Conservation (phyloP, 108 stramenopile genomes). For the Conticribra weissflogii region DNA sequence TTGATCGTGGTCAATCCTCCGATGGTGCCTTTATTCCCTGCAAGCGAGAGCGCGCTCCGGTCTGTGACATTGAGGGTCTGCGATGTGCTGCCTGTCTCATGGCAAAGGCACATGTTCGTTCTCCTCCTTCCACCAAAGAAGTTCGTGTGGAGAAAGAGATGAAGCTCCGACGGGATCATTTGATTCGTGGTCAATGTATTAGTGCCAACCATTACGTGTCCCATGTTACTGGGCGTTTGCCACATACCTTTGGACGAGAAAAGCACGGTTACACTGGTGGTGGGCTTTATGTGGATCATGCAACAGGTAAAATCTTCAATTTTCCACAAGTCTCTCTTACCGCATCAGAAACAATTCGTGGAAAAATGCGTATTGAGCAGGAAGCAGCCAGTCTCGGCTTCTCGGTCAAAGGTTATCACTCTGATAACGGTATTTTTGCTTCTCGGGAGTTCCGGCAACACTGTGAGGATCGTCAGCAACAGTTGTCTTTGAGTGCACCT, state of each 20-base stretch:
- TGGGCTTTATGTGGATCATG: too few relatives aligned
- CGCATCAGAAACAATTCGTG: constrained; percentile 15
- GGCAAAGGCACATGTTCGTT: neutral
- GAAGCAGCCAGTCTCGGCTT: constrained; percentile 28
- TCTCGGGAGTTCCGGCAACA: constrained; percentile 14
- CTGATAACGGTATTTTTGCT: constrained; percentile 47
- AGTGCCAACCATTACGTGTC: neutral
- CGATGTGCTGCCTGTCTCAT: constrained; percentile 18
- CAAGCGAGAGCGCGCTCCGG: neutral
- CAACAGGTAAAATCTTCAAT: too few relatives aligned
- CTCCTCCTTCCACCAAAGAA: too few relatives aligned
- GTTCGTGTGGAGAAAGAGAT: too few relatives aligned
- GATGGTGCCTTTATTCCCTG: neutral
- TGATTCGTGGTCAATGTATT: neutral
- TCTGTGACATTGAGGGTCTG: neutral
- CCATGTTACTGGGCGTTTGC: too few relatives aligned
- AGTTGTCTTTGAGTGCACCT: constrained; percentile 28
- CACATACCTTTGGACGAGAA: too few relatives aligned
- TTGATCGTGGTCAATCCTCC: neutral
- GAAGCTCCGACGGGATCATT: too few relatives aligned
- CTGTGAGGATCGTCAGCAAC: constrained; percentile 20
- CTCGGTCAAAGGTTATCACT: constrained; percentile 32
- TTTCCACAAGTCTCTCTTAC: too few relatives aligned
- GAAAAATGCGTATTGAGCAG: constrained; percentile 13
- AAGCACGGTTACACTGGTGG: too few relatives aligned